Base-by-base conservation (phyloP, 2,329 filamentous ascomycete genomes). In the Phialocephala subalpina region DNA sequence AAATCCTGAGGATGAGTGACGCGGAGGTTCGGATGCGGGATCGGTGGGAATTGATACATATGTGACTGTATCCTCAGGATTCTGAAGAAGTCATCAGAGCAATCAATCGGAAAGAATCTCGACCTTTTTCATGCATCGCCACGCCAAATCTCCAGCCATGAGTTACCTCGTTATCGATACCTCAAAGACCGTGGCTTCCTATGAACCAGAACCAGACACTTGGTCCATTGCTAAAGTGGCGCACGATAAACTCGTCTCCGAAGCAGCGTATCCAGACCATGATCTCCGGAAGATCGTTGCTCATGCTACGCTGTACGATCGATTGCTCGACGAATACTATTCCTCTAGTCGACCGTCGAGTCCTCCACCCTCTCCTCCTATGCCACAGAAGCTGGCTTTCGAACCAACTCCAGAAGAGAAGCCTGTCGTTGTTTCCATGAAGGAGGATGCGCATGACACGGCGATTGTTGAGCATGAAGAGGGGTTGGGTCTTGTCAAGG, bases 221-320 rank as follows among this genome's bases (percentile, higher is more conserved):
- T 53, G 49, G 49, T 53, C 49, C 14, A 53, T 53, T 11, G 49
- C 49, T 18, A 53, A 53, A 29, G 49, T 53, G 12, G 49, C 49
- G 4, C 49, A 53, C 25, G 49, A 53, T 7, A 53, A 53, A 29
- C 49, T 53, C 25, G 22, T 53, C 49, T 29, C 25, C 25, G 49
- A 53, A 53, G 49, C 49, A 1, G 22, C 25, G 18, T 53, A 29
- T 25, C 25, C 11, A 16, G 49, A 53, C 49, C 49, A 53, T 11
- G 49, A 53, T 53, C 25, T 53, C 2, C 18, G 49, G 16, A 53
- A 53, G 27, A 53, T 53, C 6, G 49, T 53, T 18, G 49, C 25
- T 11, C 49, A 53, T 18, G 49, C 49, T 3, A 53, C 27, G 11
- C 27, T 53, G 1, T 53, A 53, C 14, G 49, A 53, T 33, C 22